Conservation (phyloP, 129 eudicot species). For the Oenanthe sinensis region DNA sequence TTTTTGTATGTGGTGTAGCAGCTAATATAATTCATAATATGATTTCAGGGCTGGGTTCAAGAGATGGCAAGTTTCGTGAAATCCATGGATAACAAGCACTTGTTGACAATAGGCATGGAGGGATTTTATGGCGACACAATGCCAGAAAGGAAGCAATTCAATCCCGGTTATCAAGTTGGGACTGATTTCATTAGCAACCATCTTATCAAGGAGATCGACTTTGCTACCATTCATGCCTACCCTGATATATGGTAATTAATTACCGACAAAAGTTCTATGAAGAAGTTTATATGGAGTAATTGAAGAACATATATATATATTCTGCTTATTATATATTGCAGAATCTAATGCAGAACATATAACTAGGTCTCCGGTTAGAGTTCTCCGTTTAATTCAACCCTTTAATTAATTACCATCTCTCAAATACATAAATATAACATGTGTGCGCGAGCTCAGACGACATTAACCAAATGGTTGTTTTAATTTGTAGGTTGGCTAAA, state of each 20-base stretch:
- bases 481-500: conserved; percentile 47
- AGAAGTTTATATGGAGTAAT: no score
- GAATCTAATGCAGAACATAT: no score
- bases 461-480: no score
- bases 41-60: conserved; percentile 56
- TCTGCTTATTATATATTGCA: no score
- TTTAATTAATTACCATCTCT: no score
- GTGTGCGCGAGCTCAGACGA: no score
- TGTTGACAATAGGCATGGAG: conserved; percentile 70
- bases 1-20: not conserved
- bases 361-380: no score
- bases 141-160: conserved; percentile 48
- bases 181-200: conserved; percentile 62
- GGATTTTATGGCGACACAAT: conserved; percentile 75
- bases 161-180: conserved; percentile 72
- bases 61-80: conserved; percentile 69
- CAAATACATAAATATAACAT: no score
- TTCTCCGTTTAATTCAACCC: no score
- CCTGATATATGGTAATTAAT: conserved; percentile 49
- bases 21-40: not conserved
- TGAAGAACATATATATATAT: no score
- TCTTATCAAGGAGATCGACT: conserved; percentile 53
- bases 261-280: no score
- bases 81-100: conserved; percentile 44
- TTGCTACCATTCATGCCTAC: conserved; percentile 67